These are phyloP conservation scores for Porphyrellus cyaneotinctus DNA, from an alignment of 768 basidiomycete genomes.

Conservation along the genomic window DNA sequence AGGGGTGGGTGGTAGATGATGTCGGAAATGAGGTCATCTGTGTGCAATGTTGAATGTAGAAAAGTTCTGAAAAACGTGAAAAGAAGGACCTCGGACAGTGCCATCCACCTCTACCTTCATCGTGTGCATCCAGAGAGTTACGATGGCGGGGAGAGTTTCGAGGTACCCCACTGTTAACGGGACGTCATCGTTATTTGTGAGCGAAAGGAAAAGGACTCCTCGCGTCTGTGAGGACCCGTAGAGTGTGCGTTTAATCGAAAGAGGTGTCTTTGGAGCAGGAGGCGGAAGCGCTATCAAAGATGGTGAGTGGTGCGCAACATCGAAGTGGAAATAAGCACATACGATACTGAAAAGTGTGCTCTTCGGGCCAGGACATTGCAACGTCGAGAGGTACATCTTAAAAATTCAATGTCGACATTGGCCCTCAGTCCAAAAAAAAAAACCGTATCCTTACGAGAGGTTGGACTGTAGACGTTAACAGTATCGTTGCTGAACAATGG, in stretches of 20 bases:
- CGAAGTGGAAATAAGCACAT: constrained; percentile 16
- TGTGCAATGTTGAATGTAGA: background rate
- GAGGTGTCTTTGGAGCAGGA: constrained; percentile 43
- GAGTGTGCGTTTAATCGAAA: constrained; percentile 63
- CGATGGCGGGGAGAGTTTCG: constrained; percentile 91
- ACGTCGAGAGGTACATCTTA: constrained; percentile 46
- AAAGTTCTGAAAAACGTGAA: too few species aligned
- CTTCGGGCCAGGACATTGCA: constrained; percentile 50
- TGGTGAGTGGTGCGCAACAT: background rate
- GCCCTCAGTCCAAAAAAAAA: background rate
- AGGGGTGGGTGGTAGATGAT: constrained; percentile 54
- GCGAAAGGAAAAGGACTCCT: constrained; percentile 63
- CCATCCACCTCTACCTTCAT: constrained; percentile 51
- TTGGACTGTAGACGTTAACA: constrained; percentile 47
- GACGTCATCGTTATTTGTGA: constrained; percentile 53
- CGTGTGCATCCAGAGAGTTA: constrained; percentile 86
- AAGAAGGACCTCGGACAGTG: constrained; percentile 37
- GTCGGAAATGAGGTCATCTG: constrained; percentile 62
- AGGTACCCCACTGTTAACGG: constrained; percentile 58
- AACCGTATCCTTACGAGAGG: constrained; percentile 36
- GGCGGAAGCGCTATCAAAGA: constrained; percentile 34
- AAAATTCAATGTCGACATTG: background rate
- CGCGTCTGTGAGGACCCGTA: constrained; percentile 71
- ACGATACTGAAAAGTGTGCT: constrained; percentile 57
- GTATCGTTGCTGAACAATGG: constrained; percentile 36